Conservation (phyloP, 331 rosid species). For the Malus hybrid region DNA sequence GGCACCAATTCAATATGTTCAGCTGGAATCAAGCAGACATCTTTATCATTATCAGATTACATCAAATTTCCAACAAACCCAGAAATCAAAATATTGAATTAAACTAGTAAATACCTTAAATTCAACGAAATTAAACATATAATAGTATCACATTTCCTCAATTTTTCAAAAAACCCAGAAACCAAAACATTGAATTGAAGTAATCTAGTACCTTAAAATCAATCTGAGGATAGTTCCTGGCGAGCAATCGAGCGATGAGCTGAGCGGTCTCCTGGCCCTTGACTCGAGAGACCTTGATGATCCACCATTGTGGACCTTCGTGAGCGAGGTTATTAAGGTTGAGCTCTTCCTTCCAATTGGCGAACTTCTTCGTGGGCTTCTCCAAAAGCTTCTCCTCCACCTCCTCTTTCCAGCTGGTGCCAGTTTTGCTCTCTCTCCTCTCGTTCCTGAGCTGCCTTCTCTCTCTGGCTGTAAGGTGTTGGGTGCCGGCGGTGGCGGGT, state of each 20-base stretch:
- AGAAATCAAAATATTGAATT: not conserved
- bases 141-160: not conserved
- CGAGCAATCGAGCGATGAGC: slow-evolving; percentile 54
- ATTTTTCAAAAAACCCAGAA: not conserved
- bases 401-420: slow-evolving; percentile 60
- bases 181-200: not conserved
- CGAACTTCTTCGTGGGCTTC: slow-evolving; percentile 62
- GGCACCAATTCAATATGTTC: not conserved
- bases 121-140: not conserved
- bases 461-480: slow-evolving; percentile 50
- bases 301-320: slow-evolving; percentile 86
- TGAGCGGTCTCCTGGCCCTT: slow-evolving; percentile 49
- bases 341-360: slow-evolving; percentile 64
- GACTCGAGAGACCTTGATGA: slow-evolving; percentile 47
- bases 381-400: slow-evolving; percentile 63
- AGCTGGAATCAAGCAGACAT: not conserved
- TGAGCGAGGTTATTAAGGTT: slow-evolving; percentile 63
- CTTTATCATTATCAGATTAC: not conserved
- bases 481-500: slow-evolving; percentile 13
- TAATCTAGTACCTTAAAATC: slow-evolving; percentile 51
- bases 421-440: slow-evolving; percentile 52
- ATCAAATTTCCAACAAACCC: not conserved
- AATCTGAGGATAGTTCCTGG: slow-evolving; percentile 43
- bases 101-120: slow-evolving; percentile 40
- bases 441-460: slow-evolving; percentile 62